A percentile compares a stretch with the other conserved stretches of the same genome.
phyloP scores from a whole-genome alignment of 1,284 basidiomycete genomes.

The Ustilago sp. region DNA sequence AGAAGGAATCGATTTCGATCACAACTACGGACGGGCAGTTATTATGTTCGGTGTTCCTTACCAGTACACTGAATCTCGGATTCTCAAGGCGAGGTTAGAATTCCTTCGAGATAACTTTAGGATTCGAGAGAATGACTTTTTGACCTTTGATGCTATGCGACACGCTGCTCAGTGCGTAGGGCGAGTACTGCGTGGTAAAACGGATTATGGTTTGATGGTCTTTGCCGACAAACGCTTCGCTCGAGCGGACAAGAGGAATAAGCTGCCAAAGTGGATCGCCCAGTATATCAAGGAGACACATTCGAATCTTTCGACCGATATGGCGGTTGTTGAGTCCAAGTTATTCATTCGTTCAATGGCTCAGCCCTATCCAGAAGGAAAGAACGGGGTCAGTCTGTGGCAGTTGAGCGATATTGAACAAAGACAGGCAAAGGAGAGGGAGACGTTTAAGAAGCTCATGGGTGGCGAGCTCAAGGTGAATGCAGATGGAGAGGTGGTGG shows the following conservation, averaged over 20 bases:
- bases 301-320: constrained; percentile 97
- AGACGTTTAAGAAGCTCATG: constrained; percentile 63
- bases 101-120: constrained; percentile 98
- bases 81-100: constrained; percentile 95
- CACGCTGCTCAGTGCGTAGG: constrained; percentile 99
- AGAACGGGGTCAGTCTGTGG: constrained; percentile 95
- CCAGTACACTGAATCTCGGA: constrained; percentile 98
- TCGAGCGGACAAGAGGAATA: constrained; percentile 93
- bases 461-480: constrained; percentile 48
- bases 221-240: constrained; percentile 99
- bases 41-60: constrained; percentile 99
- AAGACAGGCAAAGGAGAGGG: constrained; percentile 82
- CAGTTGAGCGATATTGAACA: constrained; percentile 85
- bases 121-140: constrained; percentile 96
- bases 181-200: constrained; percentile 95
- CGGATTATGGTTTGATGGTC: constrained; percentile 99
- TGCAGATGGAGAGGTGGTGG: constrained; percentile 46
- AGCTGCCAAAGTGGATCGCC: constrained; percentile 98
- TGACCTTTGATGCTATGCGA: constrained; percentile 99
- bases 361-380: constrained; percentile 89
- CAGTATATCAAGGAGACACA: constrained; percentile 95
- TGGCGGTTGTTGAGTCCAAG: constrained; percentile 95
- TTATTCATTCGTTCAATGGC: constrained; percentile 97
- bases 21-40: constrained; percentile 93
- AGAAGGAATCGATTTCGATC: constrained; percentile 99